phyloP scores from a whole-genome alignment of 2,329 filamentous ascomycete genomes.

The Dactylonectria macrodidyma region DNA sequence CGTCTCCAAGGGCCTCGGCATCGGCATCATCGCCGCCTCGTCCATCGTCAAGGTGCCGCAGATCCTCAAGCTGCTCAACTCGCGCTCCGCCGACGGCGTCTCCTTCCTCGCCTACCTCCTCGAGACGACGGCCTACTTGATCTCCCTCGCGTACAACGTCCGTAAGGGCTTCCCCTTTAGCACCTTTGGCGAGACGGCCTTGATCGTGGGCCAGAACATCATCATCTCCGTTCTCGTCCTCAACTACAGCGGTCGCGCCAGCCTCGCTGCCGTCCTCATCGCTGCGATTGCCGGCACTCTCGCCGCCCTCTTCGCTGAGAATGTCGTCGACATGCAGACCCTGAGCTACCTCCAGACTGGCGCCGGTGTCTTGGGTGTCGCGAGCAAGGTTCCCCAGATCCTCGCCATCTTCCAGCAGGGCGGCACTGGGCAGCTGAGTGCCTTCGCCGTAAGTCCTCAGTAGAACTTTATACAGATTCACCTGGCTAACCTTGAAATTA shows the following conservation, averaged over 20 bases:
- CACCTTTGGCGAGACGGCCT: conserved; percentile 94
- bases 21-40: conserved; percentile 92
- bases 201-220: conserved; percentile 94
- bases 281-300: conserved; percentile 80
- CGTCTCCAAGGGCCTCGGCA: conserved; percentile 91
- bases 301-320: conserved; percentile 78
- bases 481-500: conserved; percentile 10
- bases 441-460: conserved; percentile 83
- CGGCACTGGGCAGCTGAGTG: conserved; percentile 94
- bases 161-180: conserved; percentile 95
- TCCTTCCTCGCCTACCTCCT: conserved; percentile 93
- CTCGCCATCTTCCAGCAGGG: conserved; percentile 86
- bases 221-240: conserved; percentile 90
- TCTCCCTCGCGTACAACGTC: conserved; percentile 92
- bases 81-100: conserved; percentile 85
- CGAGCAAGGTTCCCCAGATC: conserved; percentile 96
- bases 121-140: conserved; percentile 90
- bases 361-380: conserved; percentile 85
- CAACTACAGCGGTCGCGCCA: conserved; percentile 80
- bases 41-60: conserved; percentile 97
- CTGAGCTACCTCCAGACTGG: conserved; percentile 86
- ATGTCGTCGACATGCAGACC: conserved; percentile 74
- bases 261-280: conserved; percentile 82
- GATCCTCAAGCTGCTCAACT: conserved; percentile 90
- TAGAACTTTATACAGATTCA: not conserved